Evolutionary conservation across 768 basidiomycete species (phyloP), one percentile per base, ranked within the genome.

Genomic region (Dioszegia aurantiaca): DNA sequence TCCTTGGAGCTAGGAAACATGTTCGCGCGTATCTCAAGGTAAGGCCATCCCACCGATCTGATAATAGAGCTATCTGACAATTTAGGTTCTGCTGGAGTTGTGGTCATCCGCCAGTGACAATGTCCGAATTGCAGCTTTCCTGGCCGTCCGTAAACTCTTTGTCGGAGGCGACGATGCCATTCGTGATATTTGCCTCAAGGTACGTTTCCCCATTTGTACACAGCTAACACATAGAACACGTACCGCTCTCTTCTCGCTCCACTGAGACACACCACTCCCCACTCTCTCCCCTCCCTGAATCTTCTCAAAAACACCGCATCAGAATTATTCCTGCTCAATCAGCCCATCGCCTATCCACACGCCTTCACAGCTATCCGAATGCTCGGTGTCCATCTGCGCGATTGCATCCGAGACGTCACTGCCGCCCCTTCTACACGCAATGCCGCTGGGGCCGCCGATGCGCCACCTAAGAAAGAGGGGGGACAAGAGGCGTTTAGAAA

Each of bases 221-320:
- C 16, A n/a, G 53, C 30, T 57, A 19, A 41, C 43, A 14, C 46
- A 39, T 59, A 94, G 90, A 88, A 86, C 62, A 86, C 86, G n/a
- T 99, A 99, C 78, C 81, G 89, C 42, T 83, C 88, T 16, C 80
- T 99, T 27, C 84, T 97, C 45, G 86, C 89, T 27, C 86, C 73
- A 5, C 85, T 86, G 44, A 90, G 91, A 72, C 83, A 86, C 11
- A 95, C 91, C n/a, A 88, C 82, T 47, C 81, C 84, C 1, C 86
- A 94, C 77, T 90, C 88, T 3, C 80, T 98, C 9, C 92, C 94
- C 21, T 85, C 88, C 2, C 88, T 98, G 77, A 94, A 89, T 68
- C 79, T 98, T 42, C 94, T 97, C 90, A 99, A 99, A 77, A 95
- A 98, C 75, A 89, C 92, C 5, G 94, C 93, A 0, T 88, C 89